Evolutionary conservation across 176 grass and related monocot genomes (phyloP).

Genomic region (Themeda triandra): DNA sequence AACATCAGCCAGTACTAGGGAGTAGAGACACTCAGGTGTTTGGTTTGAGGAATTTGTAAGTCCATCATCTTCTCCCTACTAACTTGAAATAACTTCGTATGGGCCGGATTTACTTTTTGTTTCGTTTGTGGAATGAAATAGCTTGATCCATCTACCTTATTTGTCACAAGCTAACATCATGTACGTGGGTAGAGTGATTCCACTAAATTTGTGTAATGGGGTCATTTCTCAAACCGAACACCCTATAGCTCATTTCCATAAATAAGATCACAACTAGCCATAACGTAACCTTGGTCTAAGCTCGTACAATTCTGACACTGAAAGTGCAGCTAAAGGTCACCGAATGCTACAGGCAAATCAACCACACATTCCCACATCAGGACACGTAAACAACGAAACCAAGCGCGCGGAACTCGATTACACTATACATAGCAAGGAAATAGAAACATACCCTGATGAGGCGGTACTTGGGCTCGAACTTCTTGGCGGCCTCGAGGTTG

Average conservation of each 20-base stretch:
- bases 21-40: background rate
- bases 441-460: slow-evolving; percentile 80
- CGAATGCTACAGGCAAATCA: background rate
- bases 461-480: slow-evolving; percentile 89
- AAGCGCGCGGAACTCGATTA: background rate
- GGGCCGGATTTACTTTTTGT: too few species aligned
- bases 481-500: slow-evolving; percentile 72
- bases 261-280: background rate
- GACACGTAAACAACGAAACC: background rate
- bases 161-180: background rate
- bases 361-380: background rate
- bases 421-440: background rate
- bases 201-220: background rate
- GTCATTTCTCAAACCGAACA: background rate
- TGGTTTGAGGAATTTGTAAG: too few species aligned
- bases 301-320: background rate
- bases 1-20: background rate
- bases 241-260: background rate
- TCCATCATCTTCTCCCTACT: too few species aligned
- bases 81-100: too few species aligned
- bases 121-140: background rate
- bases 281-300: background rate
- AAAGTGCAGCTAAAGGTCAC: background rate
- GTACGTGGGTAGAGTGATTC: background rate
- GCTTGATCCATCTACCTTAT: background rate